A percentile compares a stretch with the other conserved stretches of the same genome.
Evolutionary conservation across 1,139 yeast species (phyloP).

Genomic region (Yamadazyma friedrichii): DNA sequence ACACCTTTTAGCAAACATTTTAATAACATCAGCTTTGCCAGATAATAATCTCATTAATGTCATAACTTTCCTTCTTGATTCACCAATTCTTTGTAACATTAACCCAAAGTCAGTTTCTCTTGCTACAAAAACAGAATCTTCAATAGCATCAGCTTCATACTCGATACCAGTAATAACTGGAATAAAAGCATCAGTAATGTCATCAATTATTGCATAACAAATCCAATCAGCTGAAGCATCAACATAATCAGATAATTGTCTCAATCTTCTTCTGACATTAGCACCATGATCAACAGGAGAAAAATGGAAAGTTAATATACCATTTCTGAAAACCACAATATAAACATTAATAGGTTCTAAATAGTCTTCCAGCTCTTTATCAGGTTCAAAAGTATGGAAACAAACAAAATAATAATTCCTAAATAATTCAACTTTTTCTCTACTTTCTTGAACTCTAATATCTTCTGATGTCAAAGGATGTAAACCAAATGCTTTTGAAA

Average conservation of each 20-base stretch:
- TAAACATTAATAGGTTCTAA: constrained; percentile 87
- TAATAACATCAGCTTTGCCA: constrained; percentile 95
- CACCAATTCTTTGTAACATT: constrained; percentile 83
- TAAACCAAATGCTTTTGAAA: constrained; percentile 70
- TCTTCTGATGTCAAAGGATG: constrained; percentile 86
- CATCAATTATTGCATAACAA: constrained; percentile 91
- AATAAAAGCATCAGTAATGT: constrained; percentile 90
- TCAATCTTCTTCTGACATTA: constrained; percentile 85
- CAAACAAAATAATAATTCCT: constrained; percentile 75
- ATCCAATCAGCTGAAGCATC: constrained; percentile 90
- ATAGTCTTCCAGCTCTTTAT: constrained; percentile 73
- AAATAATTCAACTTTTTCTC: constrained; percentile 81
- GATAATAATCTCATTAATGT: constrained; percentile 84
- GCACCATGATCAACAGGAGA: constrained; percentile 81
- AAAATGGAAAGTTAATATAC: constrained; percentile 83
- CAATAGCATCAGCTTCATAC: constrained; percentile 89
- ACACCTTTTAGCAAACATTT: constrained; percentile 95
- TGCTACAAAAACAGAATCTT: constrained; percentile 59
- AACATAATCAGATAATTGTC: constrained; percentile 86
- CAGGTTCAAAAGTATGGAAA: constrained; percentile 80
- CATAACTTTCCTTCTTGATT: constrained; percentile 87
- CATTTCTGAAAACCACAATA: constrained; percentile 82
- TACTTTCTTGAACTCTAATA: constrained; percentile 80
- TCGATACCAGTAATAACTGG: constrained; percentile 87
- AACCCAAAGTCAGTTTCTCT: constrained; percentile 55